Evolutionary conservation across 306 rosid genomes (phyloP).

Genomic region (Arachis stenosperma): DNA sequence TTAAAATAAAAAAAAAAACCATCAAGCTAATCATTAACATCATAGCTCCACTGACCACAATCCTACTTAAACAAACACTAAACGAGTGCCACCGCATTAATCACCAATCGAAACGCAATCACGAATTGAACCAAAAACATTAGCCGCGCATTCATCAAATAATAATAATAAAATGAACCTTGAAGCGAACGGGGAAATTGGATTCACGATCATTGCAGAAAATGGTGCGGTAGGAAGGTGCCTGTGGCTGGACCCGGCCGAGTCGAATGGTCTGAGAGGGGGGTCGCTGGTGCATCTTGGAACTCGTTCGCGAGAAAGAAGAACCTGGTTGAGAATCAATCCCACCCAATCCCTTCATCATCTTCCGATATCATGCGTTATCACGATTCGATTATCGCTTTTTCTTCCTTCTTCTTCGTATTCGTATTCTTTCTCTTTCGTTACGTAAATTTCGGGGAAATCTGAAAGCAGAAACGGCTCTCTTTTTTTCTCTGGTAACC

Average conservation of each 20-base stretch:
- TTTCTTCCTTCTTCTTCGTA: neutral
- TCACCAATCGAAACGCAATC: neutral
- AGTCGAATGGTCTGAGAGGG: conserved; percentile 70
- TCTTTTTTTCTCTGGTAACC: neutral
- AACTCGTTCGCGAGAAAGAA: conserved; percentile 53
- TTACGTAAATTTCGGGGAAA: neutral
- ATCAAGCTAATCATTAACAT: neutral
- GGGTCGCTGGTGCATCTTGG: conserved; percentile 44
- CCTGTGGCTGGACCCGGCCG: conserved; percentile 95
- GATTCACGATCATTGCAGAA: conserved; percentile 91
- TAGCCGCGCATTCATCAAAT: neutral
- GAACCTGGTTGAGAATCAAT: conserved; percentile 41
- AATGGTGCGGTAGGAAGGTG: conserved; percentile 85
- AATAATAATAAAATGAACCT: conserved; percentile 43
- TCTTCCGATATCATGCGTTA: conserved; percentile 42
- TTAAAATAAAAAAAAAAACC: too few species aligned
- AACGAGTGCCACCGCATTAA: conserved; percentile 4
- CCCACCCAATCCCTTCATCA: conserved; percentile 81
- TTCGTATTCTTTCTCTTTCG: neutral
- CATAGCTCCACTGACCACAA: conserved; percentile 5
- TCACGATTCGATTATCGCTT: conserved; percentile 14
- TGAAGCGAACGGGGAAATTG: conserved; percentile 65
- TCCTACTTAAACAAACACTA: conserved; percentile 36
- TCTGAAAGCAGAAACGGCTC: conserved; percentile 11
- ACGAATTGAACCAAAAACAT: neutral